Conservation (phyloP, 768 basidiomycete species). For the Neoboletus brunneissimus region DNA sequence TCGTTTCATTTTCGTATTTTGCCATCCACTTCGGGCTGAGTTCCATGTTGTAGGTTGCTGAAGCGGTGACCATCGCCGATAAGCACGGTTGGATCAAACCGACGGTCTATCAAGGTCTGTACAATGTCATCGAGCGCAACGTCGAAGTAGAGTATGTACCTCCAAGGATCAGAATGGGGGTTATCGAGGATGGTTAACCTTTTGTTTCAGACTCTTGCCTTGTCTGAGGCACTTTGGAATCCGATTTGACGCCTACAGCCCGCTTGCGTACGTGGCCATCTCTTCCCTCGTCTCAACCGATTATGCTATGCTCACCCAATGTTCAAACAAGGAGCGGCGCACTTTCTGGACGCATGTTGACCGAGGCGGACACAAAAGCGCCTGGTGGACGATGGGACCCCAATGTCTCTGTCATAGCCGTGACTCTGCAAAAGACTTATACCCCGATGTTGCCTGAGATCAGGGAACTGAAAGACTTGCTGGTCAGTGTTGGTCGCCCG, state of each 20-base stretch:
- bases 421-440: not conserved
- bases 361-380: constrained; percentile 3
- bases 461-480: constrained; percentile 14
- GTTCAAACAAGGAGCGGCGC: constrained; percentile 7
- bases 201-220: constrained; percentile 34
- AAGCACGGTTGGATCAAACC: constrained; percentile 48
- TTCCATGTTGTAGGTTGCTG: constrained; percentile 36
- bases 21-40: not conserved
- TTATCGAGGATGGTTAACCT: no score
- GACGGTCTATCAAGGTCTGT: constrained; percentile 48
- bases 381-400: constrained; percentile 14
- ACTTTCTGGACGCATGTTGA: constrained; percentile 11
- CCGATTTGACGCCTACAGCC: constrained; percentile 36
- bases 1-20: not conserved
- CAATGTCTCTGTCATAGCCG: not conserved
- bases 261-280: constrained; percentile 15
- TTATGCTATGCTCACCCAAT: not conserved
- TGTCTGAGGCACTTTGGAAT: constrained; percentile 42
- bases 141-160: constrained; percentile 11
- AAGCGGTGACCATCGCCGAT: constrained; percentile 41
- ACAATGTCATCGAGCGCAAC: constrained; percentile 44
- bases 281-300: not conserved
- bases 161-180: no score
- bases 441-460: constrained; percentile 12
- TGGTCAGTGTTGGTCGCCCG: constrained; percentile 4